Conservation (phyloP, 257 asterid genomes). For the Solanum clarkiae region DNA sequence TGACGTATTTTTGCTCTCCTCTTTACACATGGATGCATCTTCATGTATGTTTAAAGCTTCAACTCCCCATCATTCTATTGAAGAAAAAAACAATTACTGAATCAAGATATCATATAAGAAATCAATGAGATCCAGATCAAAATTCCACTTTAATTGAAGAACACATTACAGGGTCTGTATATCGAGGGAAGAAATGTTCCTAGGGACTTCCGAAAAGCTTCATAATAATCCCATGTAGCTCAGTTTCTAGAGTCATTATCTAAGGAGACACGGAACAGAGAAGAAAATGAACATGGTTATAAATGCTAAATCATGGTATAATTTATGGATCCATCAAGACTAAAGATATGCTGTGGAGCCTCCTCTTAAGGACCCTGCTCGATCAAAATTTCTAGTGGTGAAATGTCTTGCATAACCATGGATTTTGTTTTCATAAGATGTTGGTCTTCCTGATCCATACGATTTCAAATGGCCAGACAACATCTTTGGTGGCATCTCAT, state of each 20-base stretch:
- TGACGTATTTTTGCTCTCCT: neutral
- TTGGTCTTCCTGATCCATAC: conserved; percentile 2
- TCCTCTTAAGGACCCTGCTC: neutral
- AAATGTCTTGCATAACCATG: conserved; percentile 1
- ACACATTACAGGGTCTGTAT: neutral
- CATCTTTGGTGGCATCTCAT: conserved; percentile 13
- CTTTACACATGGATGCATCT: neutral
- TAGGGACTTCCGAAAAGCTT: neutral
- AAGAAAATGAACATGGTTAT: neutral
- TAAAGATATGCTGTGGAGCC: conserved; percentile 1
- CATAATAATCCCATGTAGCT: neutral
- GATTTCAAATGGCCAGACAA: neutral
- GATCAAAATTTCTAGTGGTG: conserved; percentile 8
- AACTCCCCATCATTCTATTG: neutral
- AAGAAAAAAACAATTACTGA: neutral
- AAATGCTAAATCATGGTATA: neutral
- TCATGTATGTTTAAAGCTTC: neutral
- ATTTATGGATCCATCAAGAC: neutral
- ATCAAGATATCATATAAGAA: neutral
- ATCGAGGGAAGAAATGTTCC: neutral
- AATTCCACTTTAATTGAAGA: neutral
- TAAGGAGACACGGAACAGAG: neutral
- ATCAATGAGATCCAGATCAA: neutral
- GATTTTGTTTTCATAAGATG: neutral
- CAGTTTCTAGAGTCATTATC: neutral